A percentile compares a stretch with the other conserved stretches of the same genome.
phyloP scores from a whole-genome alignment of 192 early-diverging fungal genomes.

The Piromyces sp. region DNA sequence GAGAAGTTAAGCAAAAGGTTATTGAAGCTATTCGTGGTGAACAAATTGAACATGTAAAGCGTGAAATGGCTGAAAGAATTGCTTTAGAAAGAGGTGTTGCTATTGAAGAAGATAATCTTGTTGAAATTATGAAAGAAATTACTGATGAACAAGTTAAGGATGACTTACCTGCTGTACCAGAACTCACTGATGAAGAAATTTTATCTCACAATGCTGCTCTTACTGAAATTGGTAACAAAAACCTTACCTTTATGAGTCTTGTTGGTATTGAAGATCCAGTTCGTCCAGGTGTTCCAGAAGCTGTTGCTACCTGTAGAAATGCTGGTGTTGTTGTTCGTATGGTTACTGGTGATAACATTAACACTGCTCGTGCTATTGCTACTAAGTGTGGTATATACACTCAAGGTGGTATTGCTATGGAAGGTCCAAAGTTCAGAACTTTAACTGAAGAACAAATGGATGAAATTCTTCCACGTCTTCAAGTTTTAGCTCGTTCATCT shows the following conservation, averaged over 20 bases:
- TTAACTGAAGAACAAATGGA: conserved; percentile 76
- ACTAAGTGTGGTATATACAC: conserved; percentile 82
- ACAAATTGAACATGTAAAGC: not conserved
- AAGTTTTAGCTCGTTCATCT: conserved; percentile 84
- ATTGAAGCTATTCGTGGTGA: not conserved
- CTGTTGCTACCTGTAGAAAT: conserved; percentile 67
- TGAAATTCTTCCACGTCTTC: conserved; percentile 72
- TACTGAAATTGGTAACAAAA: conserved; percentile 33
- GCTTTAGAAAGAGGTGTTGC: not conserved
- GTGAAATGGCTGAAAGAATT: not conserved
- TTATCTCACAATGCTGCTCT: conserved; percentile 11
- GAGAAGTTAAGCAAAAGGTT: not conserved
- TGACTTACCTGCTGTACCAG: conserved; percentile 13
- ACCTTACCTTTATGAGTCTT: conserved; percentile 63
- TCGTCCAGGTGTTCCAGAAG: conserved; percentile 81
- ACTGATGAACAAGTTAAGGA: conserved; percentile 24
- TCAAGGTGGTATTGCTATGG: conserved; percentile 76
- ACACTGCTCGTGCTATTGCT: conserved; percentile 88
- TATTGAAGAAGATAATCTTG: not conserved
- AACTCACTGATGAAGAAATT: conserved; percentile 1
- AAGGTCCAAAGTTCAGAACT: conserved; percentile 82
- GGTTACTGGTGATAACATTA: conserved; percentile 95
- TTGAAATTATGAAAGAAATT: not conserved
- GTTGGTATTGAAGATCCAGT: conserved; percentile 96
- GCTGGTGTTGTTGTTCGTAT: conserved; percentile 94